A percentile compares a stretch with the other conserved stretches of the same genome.
Conservation (phyloP, 495 filamentous ascomycete species). For the Penicillium soppii region DNA sequence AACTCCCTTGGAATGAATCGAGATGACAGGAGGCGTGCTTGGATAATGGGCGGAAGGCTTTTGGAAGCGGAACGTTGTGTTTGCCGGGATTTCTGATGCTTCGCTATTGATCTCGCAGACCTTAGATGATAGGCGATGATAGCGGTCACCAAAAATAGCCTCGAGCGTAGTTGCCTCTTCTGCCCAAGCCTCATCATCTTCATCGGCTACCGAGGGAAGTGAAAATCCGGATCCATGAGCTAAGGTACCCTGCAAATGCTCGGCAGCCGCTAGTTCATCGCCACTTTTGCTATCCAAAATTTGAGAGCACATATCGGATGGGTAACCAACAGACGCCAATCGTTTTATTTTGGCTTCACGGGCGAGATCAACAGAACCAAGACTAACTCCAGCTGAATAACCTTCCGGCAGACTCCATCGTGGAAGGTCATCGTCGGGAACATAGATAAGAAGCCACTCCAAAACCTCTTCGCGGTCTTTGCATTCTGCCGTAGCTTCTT, state of each 20-base stretch:
- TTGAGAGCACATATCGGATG: constrained; percentile 75
- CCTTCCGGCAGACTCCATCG: constrained; percentile 85
- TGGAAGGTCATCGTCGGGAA: constrained; percentile 94
- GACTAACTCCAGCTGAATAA: constrained; percentile 82
- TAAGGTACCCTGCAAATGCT: constrained; percentile 71
- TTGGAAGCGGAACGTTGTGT: constrained; percentile 49
- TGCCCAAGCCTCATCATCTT: constrained; percentile 59
- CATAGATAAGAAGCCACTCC: constrained; percentile 91
- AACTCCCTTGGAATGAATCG: constrained; percentile 61
- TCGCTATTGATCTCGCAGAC: constrained; percentile 65
- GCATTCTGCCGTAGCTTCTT: constrained; percentile 83
- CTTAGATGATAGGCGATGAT: constrained; percentile 51
- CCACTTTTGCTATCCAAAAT: constrained; percentile 63
- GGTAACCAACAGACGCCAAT: constrained; percentile 80
- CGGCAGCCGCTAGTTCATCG: constrained; percentile 78
- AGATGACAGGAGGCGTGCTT: constrained; percentile 67
- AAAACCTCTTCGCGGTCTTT: constrained; percentile 92
- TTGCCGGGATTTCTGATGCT: constrained; percentile 28
- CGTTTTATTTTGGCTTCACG: constrained; percentile 77
- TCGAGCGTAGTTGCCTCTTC: constrained; percentile 80
- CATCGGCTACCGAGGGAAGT: constrained; percentile 17
- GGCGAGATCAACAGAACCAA: constrained; percentile 75
- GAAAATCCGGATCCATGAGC: constrained; percentile 30
- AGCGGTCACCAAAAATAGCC: constrained; percentile 74
- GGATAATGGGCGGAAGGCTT: constrained; percentile 66